Percentiles rank a stretch among this genome's conserved stretches.
Evolutionary conservation across 495 filamentous ascomycete genomes (phyloP).

Genomic region (Trichoderma parareesei): DNA sequence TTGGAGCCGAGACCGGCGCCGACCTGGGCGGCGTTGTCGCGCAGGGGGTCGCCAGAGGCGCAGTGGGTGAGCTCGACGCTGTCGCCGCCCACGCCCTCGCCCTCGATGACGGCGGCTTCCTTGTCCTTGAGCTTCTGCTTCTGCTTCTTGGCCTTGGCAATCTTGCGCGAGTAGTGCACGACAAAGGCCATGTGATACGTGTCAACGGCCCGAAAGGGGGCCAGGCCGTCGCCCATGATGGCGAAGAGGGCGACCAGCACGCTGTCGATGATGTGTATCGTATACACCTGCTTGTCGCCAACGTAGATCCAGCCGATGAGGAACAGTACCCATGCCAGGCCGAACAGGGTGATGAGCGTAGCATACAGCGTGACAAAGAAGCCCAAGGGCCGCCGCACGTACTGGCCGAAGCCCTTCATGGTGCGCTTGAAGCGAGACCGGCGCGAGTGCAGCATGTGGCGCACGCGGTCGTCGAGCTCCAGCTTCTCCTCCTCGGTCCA

Average conservation of each 20-base stretch:
- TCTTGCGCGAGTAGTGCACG: conserved; percentile 30
- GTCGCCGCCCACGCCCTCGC: neutral
- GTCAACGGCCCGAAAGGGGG: conserved; percentile 66
- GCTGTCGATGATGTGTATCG: conserved; percentile 70
- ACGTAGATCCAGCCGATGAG: conserved; percentile 83
- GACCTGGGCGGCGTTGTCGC: conserved; percentile 48
- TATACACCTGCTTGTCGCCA: conserved; percentile 57
- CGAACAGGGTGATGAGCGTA: conserved; percentile 72
- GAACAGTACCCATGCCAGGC: conserved; percentile 76
- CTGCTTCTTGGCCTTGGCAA: conserved; percentile 8
- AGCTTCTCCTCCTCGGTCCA: conserved; percentile 63
- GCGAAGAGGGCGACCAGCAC: conserved; percentile 70
- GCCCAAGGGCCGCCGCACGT: conserved; percentile 62
- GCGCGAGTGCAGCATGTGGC: conserved; percentile 73
- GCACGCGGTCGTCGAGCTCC: conserved; percentile 70
- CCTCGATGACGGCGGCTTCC: conserved; percentile 12
- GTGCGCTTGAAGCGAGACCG: conserved; percentile 65
- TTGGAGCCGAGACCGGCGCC: conserved; percentile 47
- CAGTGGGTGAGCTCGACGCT: neutral
- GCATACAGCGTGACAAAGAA: conserved; percentile 72
- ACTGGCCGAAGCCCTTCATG: conserved; percentile 69
- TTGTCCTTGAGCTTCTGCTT: conserved; percentile 6
- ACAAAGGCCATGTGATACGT: conserved; percentile 78
- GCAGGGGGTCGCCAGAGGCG: conserved; percentile 25
- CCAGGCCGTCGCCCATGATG: conserved; percentile 67